Conservation (phyloP, 2,329 filamentous ascomycete species). For the Diaporthe amygdali region DNA sequence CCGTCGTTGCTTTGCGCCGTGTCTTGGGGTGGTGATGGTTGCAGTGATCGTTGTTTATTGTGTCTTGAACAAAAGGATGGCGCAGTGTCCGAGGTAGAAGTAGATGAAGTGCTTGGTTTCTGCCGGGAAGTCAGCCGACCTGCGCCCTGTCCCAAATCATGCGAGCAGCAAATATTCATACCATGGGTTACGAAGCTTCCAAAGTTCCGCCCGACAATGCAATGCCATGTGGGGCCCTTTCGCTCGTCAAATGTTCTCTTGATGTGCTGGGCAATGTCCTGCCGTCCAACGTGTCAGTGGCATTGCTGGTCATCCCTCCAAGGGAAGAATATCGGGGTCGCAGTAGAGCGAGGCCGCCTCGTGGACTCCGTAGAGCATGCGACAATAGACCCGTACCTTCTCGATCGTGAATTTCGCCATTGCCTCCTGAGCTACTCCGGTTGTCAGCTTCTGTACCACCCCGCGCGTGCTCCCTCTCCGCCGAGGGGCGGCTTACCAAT, state of each 20-base stretch:
- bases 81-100: constrained; percentile 98
- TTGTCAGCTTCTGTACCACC: background rate
- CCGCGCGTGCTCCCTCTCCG: background rate
- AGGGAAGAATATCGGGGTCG: background rate
- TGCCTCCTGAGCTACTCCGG: constrained; percentile 60
- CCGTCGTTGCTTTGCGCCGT: background rate
- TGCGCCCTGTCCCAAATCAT: no score
- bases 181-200: constrained; percentile 98
- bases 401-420: constrained; percentile 69
- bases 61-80: constrained; percentile 98
- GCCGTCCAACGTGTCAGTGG: constrained; percentile 21
- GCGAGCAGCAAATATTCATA: constrained; percentile 48
- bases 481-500: constrained; percentile 71
- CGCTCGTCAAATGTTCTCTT: constrained; percentile 96
- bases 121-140: constrained; percentile 43
- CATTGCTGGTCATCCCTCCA: background rate
- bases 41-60: constrained; percentile 63
- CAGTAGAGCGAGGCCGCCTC: background rate
- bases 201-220: constrained; percentile 98
- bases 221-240: constrained; percentile 99
- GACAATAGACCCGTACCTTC: constrained; percentile 49
- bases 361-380: background rate
- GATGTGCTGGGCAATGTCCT: constrained; percentile 96
- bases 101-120: constrained; percentile 99
- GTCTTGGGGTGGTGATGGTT: background rate